Base-by-base conservation (phyloP, 352 stramenopile genomes). In the Pythium sp. region DNA sequence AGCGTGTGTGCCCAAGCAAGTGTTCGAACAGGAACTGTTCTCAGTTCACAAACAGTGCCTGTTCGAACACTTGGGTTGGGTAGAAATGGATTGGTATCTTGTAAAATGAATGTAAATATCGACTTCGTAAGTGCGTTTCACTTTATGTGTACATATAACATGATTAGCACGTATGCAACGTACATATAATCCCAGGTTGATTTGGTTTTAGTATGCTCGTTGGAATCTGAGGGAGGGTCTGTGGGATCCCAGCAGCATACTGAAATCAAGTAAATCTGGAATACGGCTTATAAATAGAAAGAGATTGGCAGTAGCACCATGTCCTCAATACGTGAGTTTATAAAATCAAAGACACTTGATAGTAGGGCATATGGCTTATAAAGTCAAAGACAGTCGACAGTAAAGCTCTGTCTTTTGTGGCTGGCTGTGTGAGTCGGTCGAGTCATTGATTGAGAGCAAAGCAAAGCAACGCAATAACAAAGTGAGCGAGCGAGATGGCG, bases 401-500 rank as follows among this genome's bases (percentile, higher is more conserved):
- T 49, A 49, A 6, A 1, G 15, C 15, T 49, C 15, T 49, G 41
- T 22, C 15, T 49, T 49, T 20, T 49, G 41, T 49, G 41, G 41
- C 41, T 49, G 41, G 41, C 41, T 49, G 41, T 49, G 41, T 49
- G 14, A 8, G 15, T n/a, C 15, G 41, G 11, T 14, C 36, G 36
- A 49, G 12, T 46, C 38, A 46, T 46, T 49, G 41, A 49, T 49
- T 49, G 41, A 49, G 41, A 49, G 41, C 18, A 18, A 15, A 47
- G 41, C 41, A 47, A 49, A n/a, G 15, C 14, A 49, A 15, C 5
- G 15, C 9, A 20, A 28, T 18, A 18, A n/a, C 55, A 66, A 46
- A 51, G 73, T 2, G 20, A 61, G 32, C 56, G 56, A 61, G 32
- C 18, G 56, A 65, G 41, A 95, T 95, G 87, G 84, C 87, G 59